A percentile compares a stretch with the other conserved stretches of the same genome.
Evolutionary conservation across 1,139 yeast species (phyloP).

Genomic region (Casaregolazyma suthepensis): DNA sequence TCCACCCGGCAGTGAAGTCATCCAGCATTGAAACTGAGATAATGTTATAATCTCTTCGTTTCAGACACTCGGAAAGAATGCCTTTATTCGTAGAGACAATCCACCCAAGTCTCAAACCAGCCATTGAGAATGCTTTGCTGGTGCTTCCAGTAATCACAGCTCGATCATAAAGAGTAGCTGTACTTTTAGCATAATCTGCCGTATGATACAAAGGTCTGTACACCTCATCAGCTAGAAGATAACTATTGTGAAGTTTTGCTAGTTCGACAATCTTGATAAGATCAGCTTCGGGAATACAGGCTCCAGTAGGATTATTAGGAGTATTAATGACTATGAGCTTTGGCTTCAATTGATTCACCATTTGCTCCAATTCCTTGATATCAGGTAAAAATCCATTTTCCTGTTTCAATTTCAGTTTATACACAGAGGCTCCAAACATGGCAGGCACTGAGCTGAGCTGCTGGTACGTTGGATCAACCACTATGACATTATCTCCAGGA

Average conservation of each 20-base stretch:
- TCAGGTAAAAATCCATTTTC: conserved; percentile 38
- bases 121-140: conserved; percentile 52
- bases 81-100: conserved; percentile 36
- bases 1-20: conserved; percentile 44
- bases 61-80: conserved; percentile 34
- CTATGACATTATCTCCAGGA: conserved; percentile 45
- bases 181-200: conserved; percentile 35
- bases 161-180: conserved; percentile 40
- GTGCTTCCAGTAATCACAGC: conserved; percentile 47
- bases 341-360: conserved; percentile 36
- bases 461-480: conserved; percentile 49
- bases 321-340: conserved; percentile 45
- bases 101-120: conserved; percentile 56
- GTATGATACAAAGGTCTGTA: conserved; percentile 49
- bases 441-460: conserved; percentile 47
- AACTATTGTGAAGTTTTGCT: conserved; percentile 35
- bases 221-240: conserved; percentile 49
- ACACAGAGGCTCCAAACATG: conserved; percentile 44
- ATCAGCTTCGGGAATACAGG: conserved; percentile 37
- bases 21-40: conserved; percentile 47
- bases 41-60: conserved; percentile 48
- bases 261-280: conserved; percentile 38
- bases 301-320: conserved; percentile 55
- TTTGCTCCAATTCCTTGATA: conserved; percentile 30
- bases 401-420: conserved; percentile 33